Base-by-base conservation (phyloP, 768 basidiomycete species). In the Leucocoprinus sp. region DNA sequence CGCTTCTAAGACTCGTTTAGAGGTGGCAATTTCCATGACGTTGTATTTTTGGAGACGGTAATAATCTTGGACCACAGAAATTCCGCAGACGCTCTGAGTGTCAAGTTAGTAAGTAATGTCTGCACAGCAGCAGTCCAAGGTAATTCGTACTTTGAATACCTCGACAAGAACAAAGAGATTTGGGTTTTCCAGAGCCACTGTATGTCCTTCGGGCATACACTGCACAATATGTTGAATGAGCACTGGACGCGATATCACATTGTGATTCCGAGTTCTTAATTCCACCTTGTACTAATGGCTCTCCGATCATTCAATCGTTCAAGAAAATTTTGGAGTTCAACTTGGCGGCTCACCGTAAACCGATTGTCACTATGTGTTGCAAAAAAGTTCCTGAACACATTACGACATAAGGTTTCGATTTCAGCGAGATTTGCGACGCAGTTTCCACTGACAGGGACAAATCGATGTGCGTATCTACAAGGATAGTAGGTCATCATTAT, bases 151-250 rank as follows among this genome's bases (percentile, higher is more conserved):
- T 75, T 90, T 91, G 70, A 89, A 90, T 4, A 91, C 71, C 55
- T 91, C 86, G 5, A 89, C 78, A 5, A 91, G 71, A 37, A 91
- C 74, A 50, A 86, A 87, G 2, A 86, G 63, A 34, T 84, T 74
- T 0, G 88, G 82, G 51, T 80, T 63, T 23, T 75, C 70, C 17
- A 91, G 65, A 45, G 85, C 74, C 11, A 91, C 89, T 2, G 61
- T 71, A 54, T 84, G 84, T 9, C 71, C 73, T 43, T 68, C 67
- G 0, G 87, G 87, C 9, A 90, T 75, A 55, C 80, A 84, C 52
- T 73, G 69, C 0, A 82, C 88, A 29, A 91, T 67, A 39, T 74
- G 74, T 47, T 85, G 72, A 22, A 90, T 81, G 21, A 91, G 60
- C 7, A 57, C 63, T 39, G 71, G 67, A 12, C 84, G 76, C 8